Base-by-base conservation (phyloP, 2,329 filamentous ascomycete genomes). In the Fusarium keratoplasticum region DNA sequence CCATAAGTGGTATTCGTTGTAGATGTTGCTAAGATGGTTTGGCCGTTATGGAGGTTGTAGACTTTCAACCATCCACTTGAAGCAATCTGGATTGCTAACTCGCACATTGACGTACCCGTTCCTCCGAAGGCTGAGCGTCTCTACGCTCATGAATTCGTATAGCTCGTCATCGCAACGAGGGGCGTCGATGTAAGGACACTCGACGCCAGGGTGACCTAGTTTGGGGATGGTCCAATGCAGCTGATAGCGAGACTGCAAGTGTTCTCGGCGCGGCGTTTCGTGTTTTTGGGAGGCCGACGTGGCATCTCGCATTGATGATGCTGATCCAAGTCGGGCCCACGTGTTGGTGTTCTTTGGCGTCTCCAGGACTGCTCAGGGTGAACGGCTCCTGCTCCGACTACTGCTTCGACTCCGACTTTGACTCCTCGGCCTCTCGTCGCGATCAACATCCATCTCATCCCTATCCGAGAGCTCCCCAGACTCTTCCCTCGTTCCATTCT, bases 381-480 rank as follows among this genome's bases (percentile, higher is more conserved):
- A 81, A 54, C 73, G 76, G 64, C 77, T 72, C 20, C 60, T 25
- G 11, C 66, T 75, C 1, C 40, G 50, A 7, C 66, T 76, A 16
- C 62, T 62, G 57, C 72, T 79, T 27, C 62, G 68, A 63, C 78
- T 82, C 10, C 66, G 58, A 31, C 65, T 76, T 22, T 54, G 58
- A 25, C 66, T 77, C 27, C 80, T 74, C 33, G 72, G 73, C 20
- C 72, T 64, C 61, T 79, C 77, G 7, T 80, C 79, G 2, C 77
- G 77, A 70, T 85, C 85, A 42, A 84, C 77, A 58, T 86, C 83
- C 84, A 84, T 84, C 5, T 78, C 78, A 14, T 77, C 77, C n/a
- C 76, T 69, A n/a, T 82, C 82, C 2, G 79, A 80, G 18, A 80
- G 67, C 47, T 83, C 84, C 0, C 84, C 84, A 4, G 84, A 86